Evolutionary conservation across 2,329 filamentous ascomycete species (phyloP).

Genomic region (Metarhizium guizhouense): DNA sequence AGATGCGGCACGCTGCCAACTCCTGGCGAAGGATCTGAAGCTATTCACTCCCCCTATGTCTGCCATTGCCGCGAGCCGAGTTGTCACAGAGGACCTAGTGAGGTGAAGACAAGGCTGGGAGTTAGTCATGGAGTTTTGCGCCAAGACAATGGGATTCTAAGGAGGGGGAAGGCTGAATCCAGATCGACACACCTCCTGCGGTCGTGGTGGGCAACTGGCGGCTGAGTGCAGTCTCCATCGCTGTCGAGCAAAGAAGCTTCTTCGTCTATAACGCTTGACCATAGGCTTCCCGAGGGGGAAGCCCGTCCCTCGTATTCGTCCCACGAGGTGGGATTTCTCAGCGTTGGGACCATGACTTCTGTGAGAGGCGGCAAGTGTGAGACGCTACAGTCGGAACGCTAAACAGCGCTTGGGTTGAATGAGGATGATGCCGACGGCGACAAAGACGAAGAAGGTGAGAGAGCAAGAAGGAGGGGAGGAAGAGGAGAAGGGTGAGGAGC

Average conservation of each 20-base stretch:
- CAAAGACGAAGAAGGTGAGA: not conserved
- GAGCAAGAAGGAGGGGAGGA: not conserved
- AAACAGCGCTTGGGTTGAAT: not conserved
- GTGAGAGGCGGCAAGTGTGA: not conserved
- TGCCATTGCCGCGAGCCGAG: slow-evolving; percentile 46
- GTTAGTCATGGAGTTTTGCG: not conserved
- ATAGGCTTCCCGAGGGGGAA: slow-evolving; percentile 33
- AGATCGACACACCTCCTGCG: slow-evolving; percentile 21
- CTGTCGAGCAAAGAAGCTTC: slow-evolving; percentile 37
- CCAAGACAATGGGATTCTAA: not conserved
- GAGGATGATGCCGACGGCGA: too few relatives aligned
- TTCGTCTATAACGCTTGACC: slow-evolving; percentile 33
- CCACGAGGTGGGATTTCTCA: slow-evolving; percentile 34
- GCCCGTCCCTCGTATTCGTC: slow-evolving; percentile 35
- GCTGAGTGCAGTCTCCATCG: slow-evolving; percentile 22
- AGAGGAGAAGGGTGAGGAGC: too few relatives aligned
- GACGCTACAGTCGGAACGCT: not conserved
- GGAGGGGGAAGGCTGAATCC: not conserved
- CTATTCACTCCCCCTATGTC: slow-evolving; percentile 88
- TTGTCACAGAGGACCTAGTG: slow-evolving; percentile 48
- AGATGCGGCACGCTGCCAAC: slow-evolving; percentile 81
- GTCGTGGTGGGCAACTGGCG: slow-evolving; percentile 13
- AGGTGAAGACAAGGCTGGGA: not conserved
- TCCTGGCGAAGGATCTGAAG: slow-evolving; percentile 85
- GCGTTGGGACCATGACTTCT: slow-evolving; percentile 6